phyloP scores from a whole-genome alignment of 768 basidiomycete genomes.

The Cubamyces lactineus region DNA sequence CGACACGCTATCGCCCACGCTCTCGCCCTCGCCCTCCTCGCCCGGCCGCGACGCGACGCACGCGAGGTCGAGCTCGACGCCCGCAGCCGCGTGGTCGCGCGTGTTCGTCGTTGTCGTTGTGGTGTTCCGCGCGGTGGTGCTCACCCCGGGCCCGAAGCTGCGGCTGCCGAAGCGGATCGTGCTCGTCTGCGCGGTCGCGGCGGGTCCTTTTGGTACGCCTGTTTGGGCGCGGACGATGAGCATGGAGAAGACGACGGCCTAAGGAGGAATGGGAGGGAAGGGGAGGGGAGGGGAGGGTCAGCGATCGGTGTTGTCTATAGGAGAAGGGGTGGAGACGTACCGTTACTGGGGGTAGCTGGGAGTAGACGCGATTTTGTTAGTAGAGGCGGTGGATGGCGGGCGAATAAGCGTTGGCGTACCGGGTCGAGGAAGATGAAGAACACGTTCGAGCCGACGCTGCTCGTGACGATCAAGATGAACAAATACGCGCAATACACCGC shows the following conservation, averaged over 20 bases:
- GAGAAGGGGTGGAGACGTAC: neutral
- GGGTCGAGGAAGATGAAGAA: constrained; percentile 18
- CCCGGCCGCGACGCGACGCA: too few relatives aligned
- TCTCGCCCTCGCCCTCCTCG: too few relatives aligned
- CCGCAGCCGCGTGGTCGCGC: too few relatives aligned
- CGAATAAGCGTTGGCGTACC: neutral
- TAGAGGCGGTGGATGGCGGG: neutral
- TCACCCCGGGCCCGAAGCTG: neutral
- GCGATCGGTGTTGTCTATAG: too few relatives aligned
- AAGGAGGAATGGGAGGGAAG: too few relatives aligned
- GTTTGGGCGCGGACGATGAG: constrained; percentile 13
- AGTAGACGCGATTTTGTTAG: neutral
- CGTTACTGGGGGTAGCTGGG: neutral
- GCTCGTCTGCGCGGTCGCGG: neutral
- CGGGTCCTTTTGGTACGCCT: neutral
- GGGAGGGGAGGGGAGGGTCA: too few relatives aligned
- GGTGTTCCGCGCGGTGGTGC: neutral
- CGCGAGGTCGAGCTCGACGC: too few relatives aligned
- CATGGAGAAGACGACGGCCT: constrained; percentile 17
- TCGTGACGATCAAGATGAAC: constrained; percentile 7
- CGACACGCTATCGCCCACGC: too few relatives aligned
- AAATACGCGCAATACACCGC: constrained; percentile 11
- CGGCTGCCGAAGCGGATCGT: constrained; percentile 1
- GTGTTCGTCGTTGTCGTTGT: too few relatives aligned
- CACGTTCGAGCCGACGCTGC: constrained; percentile 7